A percentile compares a stretch with the other conserved stretches of the same genome.
These are phyloP conservation scores for Diaporthe velutina DNA, from an alignment of 2,329 filamentous ascomycete species.

Conservation along the genomic window DNA sequence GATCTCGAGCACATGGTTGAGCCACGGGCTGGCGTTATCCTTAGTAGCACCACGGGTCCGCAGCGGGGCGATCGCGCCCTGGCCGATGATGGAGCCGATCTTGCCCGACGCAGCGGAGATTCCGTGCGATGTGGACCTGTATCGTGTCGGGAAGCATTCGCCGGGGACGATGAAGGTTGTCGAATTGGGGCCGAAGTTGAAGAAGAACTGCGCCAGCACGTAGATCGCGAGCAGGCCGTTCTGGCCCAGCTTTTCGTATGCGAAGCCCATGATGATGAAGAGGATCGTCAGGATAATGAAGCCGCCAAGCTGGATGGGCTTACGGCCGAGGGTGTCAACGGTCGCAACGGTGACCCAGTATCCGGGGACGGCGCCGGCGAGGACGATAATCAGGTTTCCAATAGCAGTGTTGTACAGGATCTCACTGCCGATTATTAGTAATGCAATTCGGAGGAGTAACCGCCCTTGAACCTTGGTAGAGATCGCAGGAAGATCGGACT, in stretches of 20 bases:
- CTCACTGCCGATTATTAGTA: conserved; percentile 62
- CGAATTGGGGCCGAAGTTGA: conserved; percentile 70
- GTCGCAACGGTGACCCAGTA: conserved; percentile 83
- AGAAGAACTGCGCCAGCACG: conserved; percentile 70
- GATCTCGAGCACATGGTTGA: conserved; percentile 83
- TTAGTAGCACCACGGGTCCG: conserved; percentile 60
- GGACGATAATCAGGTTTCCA: conserved; percentile 83
- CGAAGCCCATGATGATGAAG: conserved; percentile 74
- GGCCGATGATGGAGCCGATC: conserved; percentile 68
- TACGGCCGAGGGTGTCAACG: conserved; percentile 80
- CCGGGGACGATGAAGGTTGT: conserved; percentile 70
- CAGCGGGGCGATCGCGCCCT: conserved; percentile 69
- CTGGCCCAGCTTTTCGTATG: conserved; percentile 65
- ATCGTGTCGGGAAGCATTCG: conserved; percentile 69
- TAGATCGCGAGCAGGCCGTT: conserved; percentile 69
- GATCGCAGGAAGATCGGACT: neutral
- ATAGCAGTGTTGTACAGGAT: conserved; percentile 80
- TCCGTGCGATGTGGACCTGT: conserved; percentile 69
- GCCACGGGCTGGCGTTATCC: conserved; percentile 68
- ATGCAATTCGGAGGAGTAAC: neutral
- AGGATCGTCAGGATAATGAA: conserved; percentile 72
- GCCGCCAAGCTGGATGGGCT: conserved; percentile 79
- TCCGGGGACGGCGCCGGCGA: conserved; percentile 83
- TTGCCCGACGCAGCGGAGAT: conserved; percentile 65
- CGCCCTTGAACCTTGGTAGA: no score